Base-by-base conservation (phyloP, 768 basidiomycete species). In the Coprinellus micaceus region DNA sequence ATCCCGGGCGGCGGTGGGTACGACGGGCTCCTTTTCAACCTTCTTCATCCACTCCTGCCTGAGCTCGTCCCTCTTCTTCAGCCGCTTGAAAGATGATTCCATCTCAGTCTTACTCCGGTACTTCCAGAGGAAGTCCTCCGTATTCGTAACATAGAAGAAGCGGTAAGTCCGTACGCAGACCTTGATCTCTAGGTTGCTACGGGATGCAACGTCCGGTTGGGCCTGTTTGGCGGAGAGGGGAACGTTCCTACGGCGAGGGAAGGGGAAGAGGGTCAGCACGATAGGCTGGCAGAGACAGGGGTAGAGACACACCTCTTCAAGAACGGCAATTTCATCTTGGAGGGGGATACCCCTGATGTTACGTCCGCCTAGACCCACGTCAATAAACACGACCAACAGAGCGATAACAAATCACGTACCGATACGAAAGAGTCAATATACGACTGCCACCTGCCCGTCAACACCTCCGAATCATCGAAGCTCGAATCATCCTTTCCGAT, bases 161-260 rank as follows among this genome's bases (percentile, higher is more conserved):
- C 87, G 79, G 68, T 93, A 93, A 9, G 87, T 90, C 56, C 85
- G 79, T 33, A 92, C 79, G 69, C 94, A 96, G 55, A 97, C 82
- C 59, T 88, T 88, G 66, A 91, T 89, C 69, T 92, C 89, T 17
- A 95, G 77, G 2, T 80, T 80, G 29, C 87, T 86, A 36, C 67
- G 76, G 0, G 83, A 77, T 26, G 77, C 62, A 22, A 82, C 71
- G 40, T 82, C 74, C 0, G 79, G 80, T 10, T 69, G n/a, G n/a
- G n/a, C n/a, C n/a, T n/a, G n/a, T n/a, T n/a, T n/a, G n/a, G n/a
- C n/a, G n/a, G n/a, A n/a, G n/a, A n/a, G n/a, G n/a, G n/a, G n/a
- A n/a, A 33, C 33, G 33, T 33, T 33, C 33, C 33, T 33, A 33
- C 33, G 33, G 33, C 33, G n/a, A n/a, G n/a, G n/a, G n/a, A n/a